Evolutionary conservation across 2,329 filamentous ascomycete genomes (phyloP), one percentile per base, ranked within the genome.

Genomic region (Trichoderma lentiforme): DNA sequence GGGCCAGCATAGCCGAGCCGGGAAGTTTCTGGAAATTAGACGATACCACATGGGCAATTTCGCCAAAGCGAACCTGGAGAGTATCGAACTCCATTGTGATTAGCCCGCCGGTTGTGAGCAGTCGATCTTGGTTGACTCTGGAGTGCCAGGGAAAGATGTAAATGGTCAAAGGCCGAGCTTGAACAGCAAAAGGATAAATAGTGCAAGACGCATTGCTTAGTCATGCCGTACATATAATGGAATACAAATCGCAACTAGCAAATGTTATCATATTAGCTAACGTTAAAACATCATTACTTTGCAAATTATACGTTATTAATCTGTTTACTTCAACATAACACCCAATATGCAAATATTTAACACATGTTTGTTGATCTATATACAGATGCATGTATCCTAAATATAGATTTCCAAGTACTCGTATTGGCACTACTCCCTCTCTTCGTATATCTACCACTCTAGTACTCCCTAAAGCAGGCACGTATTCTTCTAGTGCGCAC

Each of bases 1-100:
- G 93, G 76, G 97, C 89, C 78, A 98, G 87, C 77, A 99, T 97
- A 56, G 95, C 93, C 34, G 95, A 98, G 67, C 96, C 96, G 34
- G 96, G 97, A 51, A 99, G 88, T 79, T 92, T 93, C 78, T 98
- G 95, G 80, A 99, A 97, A 72, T 91, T 87, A 72, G 89, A 84
- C 68, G 85, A 85, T 28, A 87, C 84, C 73, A 86, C 83, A 60
- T 88, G 82, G 75, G 86, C 86, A 72, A 84, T 80, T 72, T 86
- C 83, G 74, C 88, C 77, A 75, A 88, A 84, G 67, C 78, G 79
- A 71, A 74, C 82, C 77, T 91, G 88, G 39, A 88, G 84, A 77
- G 89, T 86, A 77, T 90, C 87, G 70, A 91, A 82, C 78, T 92
- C 90, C 90, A 92, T 92, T 30, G 7, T 53, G 56, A 26, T 18